Evolutionary conservation across 1,139 yeast genomes (phyloP).

Genomic region (Pichia sp.): DNA sequence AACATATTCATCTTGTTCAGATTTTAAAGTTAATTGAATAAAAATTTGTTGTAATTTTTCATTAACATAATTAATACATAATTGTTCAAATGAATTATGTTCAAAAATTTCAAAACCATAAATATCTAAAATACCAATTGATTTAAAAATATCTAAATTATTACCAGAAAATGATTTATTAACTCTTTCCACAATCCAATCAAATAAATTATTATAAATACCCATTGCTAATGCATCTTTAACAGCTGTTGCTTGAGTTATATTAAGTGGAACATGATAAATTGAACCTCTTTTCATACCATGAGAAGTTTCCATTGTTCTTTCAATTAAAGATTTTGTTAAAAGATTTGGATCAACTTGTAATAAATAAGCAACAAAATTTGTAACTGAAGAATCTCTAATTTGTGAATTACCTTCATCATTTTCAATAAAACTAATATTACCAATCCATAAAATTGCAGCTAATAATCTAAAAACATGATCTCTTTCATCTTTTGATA

Average conservation of each 20-base stretch:
- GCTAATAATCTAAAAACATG: constrained; percentile 82
- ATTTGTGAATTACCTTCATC: constrained; percentile 81
- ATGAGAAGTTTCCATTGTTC: constrained; percentile 85
- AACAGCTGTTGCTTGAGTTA: constrained; percentile 89
- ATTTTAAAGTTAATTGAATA: constrained; percentile 88
- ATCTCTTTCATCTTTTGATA: constrained; percentile 78
- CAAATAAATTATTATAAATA: constrained; percentile 84
- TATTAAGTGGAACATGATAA: constrained; percentile 89
- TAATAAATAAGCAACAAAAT: constrained; percentile 85
- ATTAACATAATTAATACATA: constrained; percentile 94
- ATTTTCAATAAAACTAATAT: constrained; percentile 78
- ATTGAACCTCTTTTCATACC: constrained; percentile 88
- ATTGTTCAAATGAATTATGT: constrained; percentile 92
- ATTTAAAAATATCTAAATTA: constrained; percentile 46
- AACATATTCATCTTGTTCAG: constrained; percentile 96
- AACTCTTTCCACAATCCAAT: constrained; percentile 96
- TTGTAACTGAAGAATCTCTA: constrained; percentile 81
- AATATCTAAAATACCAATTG: constrained; percentile 94
- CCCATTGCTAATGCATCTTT: constrained; percentile 96
- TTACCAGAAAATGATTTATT: constrained; percentile 53
- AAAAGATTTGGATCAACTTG: constrained; percentile 71
- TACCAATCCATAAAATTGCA: constrained; percentile 90
- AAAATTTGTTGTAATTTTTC: constrained; percentile 97
- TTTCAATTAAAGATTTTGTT: constrained; percentile 63
- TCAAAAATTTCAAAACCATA: constrained; percentile 98